Conservation (phyloP, 2,329 filamentous ascomycete genomes). For the Pezicula carpinea region DNA sequence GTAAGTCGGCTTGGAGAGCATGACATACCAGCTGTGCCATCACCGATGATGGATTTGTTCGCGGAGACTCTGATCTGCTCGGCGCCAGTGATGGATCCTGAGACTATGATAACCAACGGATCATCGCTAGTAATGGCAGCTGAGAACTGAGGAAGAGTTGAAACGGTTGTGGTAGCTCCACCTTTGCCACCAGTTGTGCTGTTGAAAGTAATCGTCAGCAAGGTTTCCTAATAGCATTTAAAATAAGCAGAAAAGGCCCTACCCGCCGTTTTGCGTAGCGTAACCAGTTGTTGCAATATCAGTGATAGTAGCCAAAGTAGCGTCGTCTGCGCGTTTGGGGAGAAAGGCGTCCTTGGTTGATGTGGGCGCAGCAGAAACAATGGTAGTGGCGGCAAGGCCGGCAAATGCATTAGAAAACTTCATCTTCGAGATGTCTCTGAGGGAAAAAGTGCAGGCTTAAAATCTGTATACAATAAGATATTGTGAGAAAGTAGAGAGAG, state of each 20-base stretch:
- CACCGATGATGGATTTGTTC: constrained; percentile 47
- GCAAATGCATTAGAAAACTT: constrained; percentile 42
- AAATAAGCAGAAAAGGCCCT: background rate
- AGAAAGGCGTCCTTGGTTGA: constrained; percentile 33
- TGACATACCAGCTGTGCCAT: background rate
- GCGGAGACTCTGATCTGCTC: constrained; percentile 40
- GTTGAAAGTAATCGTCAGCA: background rate
- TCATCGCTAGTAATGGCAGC: constrained; percentile 42
- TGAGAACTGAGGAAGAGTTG: constrained; percentile 43
- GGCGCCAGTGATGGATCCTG: constrained; percentile 37
- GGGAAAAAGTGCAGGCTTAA: background rate
- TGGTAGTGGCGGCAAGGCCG: constrained; percentile 37
- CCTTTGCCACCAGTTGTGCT: constrained; percentile 48
- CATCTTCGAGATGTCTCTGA: constrained; percentile 36
- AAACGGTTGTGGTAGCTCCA: constrained; percentile 49
- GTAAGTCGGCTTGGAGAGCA: constrained; percentile 13
- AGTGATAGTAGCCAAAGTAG: constrained; percentile 39
- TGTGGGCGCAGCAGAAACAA: constrained; percentile 46
- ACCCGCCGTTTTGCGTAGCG: constrained; percentile 32
- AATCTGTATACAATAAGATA: too few species aligned
- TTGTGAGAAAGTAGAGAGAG: too few species aligned
- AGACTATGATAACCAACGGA: constrained; percentile 40
- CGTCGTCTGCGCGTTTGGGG: constrained; percentile 33
- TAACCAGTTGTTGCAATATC: constrained; percentile 32
- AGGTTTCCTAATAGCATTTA: background rate